phyloP scores from a whole-genome alignment of 1,284 basidiomycete genomes.

The Takashimella koratensis region DNA sequence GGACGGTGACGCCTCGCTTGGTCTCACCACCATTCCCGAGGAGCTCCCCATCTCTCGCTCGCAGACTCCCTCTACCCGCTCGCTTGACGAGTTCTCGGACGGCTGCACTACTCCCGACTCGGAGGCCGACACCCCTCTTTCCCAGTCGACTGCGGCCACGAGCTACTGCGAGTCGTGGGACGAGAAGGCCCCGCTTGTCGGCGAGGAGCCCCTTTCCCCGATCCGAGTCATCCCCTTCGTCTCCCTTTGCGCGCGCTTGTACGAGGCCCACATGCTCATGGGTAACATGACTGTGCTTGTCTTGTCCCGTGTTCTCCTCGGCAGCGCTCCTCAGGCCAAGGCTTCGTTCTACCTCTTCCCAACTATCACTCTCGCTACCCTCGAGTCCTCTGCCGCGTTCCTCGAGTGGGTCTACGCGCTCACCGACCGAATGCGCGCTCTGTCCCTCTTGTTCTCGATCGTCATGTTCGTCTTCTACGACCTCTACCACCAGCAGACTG shows the following conservation, averaged over 20 bases:
- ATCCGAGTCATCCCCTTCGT: constrained; percentile 13
- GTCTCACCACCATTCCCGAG: constrained; percentile 14
- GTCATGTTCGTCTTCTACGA: constrained; percentile 33
- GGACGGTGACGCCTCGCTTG: constrained; percentile 11
- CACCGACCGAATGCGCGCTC: constrained; percentile 17
- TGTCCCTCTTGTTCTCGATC: constrained; percentile 23
- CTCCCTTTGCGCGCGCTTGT: constrained; percentile 21
- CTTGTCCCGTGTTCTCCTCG: constrained; percentile 8
- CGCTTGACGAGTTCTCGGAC: constrained; percentile 12
- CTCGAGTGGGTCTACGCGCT: constrained; percentile 24
- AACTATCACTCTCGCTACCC: constrained; percentile 21
- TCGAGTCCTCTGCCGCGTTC: constrained; percentile 27
- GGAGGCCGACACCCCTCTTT: neutral
- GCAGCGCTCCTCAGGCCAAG: neutral
- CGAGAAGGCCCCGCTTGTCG: constrained; percentile 4
- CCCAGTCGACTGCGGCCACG: neutral
- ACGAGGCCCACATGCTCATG: constrained; percentile 43
- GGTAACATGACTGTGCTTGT: constrained; percentile 25
- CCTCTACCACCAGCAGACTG: constrained; percentile 33
- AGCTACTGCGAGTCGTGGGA: neutral
- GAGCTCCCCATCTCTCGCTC: constrained; percentile 4
- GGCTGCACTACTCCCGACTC: constrained; percentile 11
- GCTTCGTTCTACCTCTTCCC: neutral
- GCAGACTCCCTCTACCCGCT: neutral
- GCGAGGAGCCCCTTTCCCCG: neutral